phyloP scores from a whole-genome alignment of 2,329 filamentous ascomycete genomes.

The Atkinsonella texensis region DNA sequence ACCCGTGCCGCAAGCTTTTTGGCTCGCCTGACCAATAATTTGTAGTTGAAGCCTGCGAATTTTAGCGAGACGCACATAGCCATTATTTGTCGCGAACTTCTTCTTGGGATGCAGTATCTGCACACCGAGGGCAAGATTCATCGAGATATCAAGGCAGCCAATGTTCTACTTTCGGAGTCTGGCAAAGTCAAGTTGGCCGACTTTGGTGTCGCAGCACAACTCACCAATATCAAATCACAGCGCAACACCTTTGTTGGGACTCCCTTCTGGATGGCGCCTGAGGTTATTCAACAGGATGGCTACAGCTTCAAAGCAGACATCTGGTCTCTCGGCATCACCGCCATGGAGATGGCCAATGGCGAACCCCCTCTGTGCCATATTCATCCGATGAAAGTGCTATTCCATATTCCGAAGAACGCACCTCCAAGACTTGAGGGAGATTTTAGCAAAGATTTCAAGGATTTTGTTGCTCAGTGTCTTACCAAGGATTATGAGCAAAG shows the following conservation, averaged over 20 bases:
- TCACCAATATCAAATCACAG: slow-evolving; percentile 96
- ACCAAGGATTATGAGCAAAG: slow-evolving; percentile 82
- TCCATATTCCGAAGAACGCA: slow-evolving; percentile 79
- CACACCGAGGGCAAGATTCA: slow-evolving; percentile 94
- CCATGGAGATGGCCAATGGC: slow-evolving; percentile 78
- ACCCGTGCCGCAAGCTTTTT: neutral
- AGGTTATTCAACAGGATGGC: slow-evolving; percentile 79
- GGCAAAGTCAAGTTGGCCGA: slow-evolving; percentile 94
- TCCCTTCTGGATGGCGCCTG: slow-evolving; percentile 94
- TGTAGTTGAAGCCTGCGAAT: slow-evolving; percentile 73
- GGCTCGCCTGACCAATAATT: slow-evolving; percentile 17
- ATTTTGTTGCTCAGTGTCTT: slow-evolving; percentile 82
- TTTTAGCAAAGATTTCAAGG: slow-evolving; percentile 84
- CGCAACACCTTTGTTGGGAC: slow-evolving; percentile 96
- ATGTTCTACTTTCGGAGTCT: slow-evolving; percentile 79
- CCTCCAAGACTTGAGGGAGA: slow-evolving; percentile 75
- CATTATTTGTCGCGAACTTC: slow-evolving; percentile 83
- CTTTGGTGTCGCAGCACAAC: slow-evolving; percentile 91
- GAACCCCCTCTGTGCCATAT: slow-evolving; percentile 79
- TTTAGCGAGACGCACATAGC: slow-evolving; percentile 87
- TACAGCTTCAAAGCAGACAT: slow-evolving; percentile 87
- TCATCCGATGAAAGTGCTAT: slow-evolving; percentile 89
- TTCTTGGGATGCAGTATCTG: slow-evolving; percentile 83
- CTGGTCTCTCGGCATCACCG: slow-evolving; percentile 86
- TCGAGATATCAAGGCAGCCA: slow-evolving; percentile 92